phyloP scores from a whole-genome alignment of 345 rosid species.

The Salix caprea region DNA sequence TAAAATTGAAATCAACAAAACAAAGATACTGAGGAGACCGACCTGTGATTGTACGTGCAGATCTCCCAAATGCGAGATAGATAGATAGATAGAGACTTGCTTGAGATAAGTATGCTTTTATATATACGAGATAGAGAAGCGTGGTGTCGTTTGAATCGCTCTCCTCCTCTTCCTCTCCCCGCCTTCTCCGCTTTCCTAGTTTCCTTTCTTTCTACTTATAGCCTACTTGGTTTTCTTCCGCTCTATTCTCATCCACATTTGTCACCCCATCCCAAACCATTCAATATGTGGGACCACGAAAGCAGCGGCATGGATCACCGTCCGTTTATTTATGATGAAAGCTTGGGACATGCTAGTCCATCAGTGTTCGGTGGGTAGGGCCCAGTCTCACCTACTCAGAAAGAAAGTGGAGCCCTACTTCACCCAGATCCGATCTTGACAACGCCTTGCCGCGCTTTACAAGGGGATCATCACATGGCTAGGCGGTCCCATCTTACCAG shows the following conservation, averaged over 20 bases:
- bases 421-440: too few relatives aligned
- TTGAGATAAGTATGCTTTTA: neutral
- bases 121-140: neutral
- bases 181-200: neutral
- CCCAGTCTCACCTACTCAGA: too few relatives aligned
- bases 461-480: too few relatives aligned
- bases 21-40: neutral
- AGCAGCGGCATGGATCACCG: too few relatives aligned
- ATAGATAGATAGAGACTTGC: too few relatives aligned
- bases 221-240: neutral
- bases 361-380: too few relatives aligned
- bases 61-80: neutral
- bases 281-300: neutral
- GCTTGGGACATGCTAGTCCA: too few relatives aligned
- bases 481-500: too few relatives aligned
- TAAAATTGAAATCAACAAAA: neutral
- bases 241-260: neutral
- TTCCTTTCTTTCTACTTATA: neutral
- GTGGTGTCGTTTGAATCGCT: slow-evolving; percentile 13
- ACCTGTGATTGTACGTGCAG: neutral
- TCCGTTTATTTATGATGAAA: too few relatives aligned
- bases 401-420: too few relatives aligned
- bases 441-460: too few relatives aligned
- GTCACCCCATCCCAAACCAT: neutral
- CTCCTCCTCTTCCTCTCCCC: neutral